These are phyloP conservation scores for Chenopodium berlandieri DNA, from an alignment of 148 eudicot species.

Conservation along the genomic window DNA sequence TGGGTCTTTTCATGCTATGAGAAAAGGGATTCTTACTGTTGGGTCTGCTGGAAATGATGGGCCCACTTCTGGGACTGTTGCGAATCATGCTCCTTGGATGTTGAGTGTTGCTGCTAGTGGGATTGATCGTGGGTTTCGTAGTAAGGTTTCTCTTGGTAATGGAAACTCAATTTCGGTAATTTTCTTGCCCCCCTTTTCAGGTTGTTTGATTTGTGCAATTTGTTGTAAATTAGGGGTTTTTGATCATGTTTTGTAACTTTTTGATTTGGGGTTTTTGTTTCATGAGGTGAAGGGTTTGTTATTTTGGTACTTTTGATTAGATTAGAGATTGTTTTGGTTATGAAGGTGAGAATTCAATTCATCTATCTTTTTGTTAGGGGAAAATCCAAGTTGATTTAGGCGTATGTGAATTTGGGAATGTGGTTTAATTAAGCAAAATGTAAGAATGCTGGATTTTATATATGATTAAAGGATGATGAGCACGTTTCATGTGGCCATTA, in stretches of 20 bases:
- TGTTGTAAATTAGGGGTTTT: neutral
- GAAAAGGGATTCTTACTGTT: slow-evolving; percentile 51
- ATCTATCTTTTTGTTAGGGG: too few relatives aligned
- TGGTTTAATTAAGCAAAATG: neutral
- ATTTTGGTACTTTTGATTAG: too few relatives aligned
- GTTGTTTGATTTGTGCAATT: too few relatives aligned
- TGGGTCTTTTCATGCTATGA: slow-evolving; percentile 59
- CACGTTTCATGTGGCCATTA: neutral
- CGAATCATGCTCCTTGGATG: slow-evolving; percentile 66
- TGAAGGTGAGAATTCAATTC: too few relatives aligned
- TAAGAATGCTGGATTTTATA: neutral
- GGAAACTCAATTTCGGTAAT: slow-evolving; percentile 46
- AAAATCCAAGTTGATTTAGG: neutral
- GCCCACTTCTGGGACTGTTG: slow-evolving; percentile 38
- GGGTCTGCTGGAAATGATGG: slow-evolving; percentile 66
- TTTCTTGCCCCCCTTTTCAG: neutral
- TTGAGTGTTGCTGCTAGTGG: slow-evolving; percentile 67
- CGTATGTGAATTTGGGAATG: neutral
- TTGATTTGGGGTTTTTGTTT: neutral
- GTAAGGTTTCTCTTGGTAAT: slow-evolving; percentile 50
- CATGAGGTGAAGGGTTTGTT: too few relatives aligned
- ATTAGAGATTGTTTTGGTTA: too few relatives aligned
- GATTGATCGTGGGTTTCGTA: slow-evolving; percentile 56
- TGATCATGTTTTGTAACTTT: neutral
- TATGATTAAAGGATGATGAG: neutral